Evolutionary conservation across 1,284 basidiomycete species (phyloP).

Genomic region (Ustilago tritici): DNA sequence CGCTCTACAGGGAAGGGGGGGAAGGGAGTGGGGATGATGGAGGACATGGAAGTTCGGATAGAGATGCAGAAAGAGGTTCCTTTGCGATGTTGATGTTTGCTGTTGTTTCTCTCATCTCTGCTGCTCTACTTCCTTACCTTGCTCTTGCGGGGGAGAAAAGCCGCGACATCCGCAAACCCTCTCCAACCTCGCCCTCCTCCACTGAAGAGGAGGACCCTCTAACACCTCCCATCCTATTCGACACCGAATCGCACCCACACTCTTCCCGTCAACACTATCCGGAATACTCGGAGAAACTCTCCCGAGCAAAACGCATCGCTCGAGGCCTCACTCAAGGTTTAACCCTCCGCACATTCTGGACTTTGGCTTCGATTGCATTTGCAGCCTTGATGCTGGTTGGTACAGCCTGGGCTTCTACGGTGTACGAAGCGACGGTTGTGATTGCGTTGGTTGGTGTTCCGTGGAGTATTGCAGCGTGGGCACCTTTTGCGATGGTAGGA

Average conservation of each 20-base stretch:
- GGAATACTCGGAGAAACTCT: constrained; percentile 20
- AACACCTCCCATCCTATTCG: constrained; percentile 14
- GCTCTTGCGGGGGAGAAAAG: constrained; percentile 52
- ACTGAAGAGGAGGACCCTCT: not conserved
- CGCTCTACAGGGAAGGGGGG: not conserved
- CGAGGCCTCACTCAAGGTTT: constrained; percentile 33
- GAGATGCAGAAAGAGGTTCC: constrained; percentile 58
- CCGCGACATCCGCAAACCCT: not conserved
- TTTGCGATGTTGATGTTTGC: constrained; percentile 66
- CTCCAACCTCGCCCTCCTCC: not conserved
- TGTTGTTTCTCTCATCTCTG: constrained; percentile 53
- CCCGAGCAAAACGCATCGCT: constrained; percentile 17
- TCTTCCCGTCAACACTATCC: not conserved
- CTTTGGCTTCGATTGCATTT: constrained; percentile 45
- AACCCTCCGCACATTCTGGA: constrained; percentile 64
- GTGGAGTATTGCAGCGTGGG: constrained; percentile 68
- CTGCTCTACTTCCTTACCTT: constrained; percentile 55
- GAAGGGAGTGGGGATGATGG: not conserved
- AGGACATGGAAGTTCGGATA: constrained; percentile 27
- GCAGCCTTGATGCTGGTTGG: constrained; percentile 47
- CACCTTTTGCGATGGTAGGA: constrained; percentile 67
- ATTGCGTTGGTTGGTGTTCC: constrained; percentile 63
- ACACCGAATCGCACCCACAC: constrained; percentile 16
- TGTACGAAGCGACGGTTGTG: constrained; percentile 50
- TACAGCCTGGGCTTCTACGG: constrained; percentile 50